Evolutionary conservation across 1,284 basidiomycete genomes (phyloP).

Genomic region (Irpex sp.): DNA sequence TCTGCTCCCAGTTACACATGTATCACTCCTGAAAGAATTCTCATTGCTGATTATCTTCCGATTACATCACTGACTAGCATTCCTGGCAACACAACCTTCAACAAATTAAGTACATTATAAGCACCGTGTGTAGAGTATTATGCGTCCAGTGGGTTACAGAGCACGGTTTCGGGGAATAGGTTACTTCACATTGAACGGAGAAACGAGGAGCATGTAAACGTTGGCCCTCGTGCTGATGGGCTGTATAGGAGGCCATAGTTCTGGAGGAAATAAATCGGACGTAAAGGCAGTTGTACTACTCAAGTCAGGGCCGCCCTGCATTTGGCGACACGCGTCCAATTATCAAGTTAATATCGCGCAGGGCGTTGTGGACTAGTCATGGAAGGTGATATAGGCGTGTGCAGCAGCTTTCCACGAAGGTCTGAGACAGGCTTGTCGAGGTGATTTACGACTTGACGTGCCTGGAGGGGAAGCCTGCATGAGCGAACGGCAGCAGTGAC

Average conservation of each 20-base stretch:
- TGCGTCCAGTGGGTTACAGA: too few relatives aligned
- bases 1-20: not conserved
- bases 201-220: too few relatives aligned
- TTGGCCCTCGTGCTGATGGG: too few relatives aligned
- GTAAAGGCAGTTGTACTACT: not conserved
- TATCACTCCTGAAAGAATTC: not conserved
- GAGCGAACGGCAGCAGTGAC: not conserved
- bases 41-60: too few relatives aligned
- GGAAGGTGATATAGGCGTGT: constrained; percentile 21
- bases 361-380: constrained; percentile 22
- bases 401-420: constrained; percentile 30
- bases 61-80: too few relatives aligned
- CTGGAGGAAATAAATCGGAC: not conserved
- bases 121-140: too few relatives aligned
- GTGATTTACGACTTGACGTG: constrained; percentile 43
- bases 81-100: too few relatives aligned
- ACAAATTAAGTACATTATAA: too few relatives aligned
- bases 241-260: not conserved
- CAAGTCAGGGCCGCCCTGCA: not conserved
- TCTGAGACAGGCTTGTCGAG: constrained; percentile 39
- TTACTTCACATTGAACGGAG: too few relatives aligned
- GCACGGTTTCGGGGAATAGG: too few relatives aligned
- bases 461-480: constrained; percentile 34
- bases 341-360: constrained; percentile 13
- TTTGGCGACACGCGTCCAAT: not conserved